phyloP scores from a whole-genome alignment of 768 basidiomycete species.

The Mycena olivaceomarginata region DNA sequence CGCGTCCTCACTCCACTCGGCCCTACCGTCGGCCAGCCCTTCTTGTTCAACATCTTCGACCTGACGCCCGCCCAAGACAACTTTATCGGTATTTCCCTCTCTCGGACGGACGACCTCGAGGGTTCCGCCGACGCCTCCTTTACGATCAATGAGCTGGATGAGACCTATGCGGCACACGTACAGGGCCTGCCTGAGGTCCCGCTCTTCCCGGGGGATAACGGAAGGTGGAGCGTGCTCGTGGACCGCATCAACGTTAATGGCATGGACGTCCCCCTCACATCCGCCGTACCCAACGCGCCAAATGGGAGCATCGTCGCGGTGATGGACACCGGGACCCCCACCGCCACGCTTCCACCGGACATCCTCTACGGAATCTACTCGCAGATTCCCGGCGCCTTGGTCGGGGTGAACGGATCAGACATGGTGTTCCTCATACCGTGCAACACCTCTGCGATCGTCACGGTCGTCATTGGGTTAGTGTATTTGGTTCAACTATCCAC shows the following conservation, averaged over 20 bases:
- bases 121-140: conserved; percentile 15
- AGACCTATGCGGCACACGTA: neutral
- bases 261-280: neutral
- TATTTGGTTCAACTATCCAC: neutral
- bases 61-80: conserved; percentile 5
- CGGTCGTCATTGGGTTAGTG: conserved; percentile 15
- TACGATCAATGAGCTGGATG: conserved; percentile 25
- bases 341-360: neutral
- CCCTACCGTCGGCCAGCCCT: conserved; percentile 13
- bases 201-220: neutral
- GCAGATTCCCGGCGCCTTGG: conserved; percentile 2
- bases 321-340: conserved; percentile 33
- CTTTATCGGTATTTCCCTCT: conserved; percentile 21
- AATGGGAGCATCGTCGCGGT: neutral
- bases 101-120: conserved; percentile 28
- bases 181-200: neutral
- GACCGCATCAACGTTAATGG: conserved; percentile 16
- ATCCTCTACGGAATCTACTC: conserved; percentile 21
- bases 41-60: conserved; percentile 35
- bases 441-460: conserved; percentile 8
- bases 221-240: neutral
- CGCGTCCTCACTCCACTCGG: neutral
- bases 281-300: neutral
- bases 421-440: conserved; percentile 12
- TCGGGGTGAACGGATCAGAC: neutral